Evolutionary conservation across 2,329 filamentous ascomycete species (phyloP).

Genomic region (Hymenoscyphus albidus): DNA sequence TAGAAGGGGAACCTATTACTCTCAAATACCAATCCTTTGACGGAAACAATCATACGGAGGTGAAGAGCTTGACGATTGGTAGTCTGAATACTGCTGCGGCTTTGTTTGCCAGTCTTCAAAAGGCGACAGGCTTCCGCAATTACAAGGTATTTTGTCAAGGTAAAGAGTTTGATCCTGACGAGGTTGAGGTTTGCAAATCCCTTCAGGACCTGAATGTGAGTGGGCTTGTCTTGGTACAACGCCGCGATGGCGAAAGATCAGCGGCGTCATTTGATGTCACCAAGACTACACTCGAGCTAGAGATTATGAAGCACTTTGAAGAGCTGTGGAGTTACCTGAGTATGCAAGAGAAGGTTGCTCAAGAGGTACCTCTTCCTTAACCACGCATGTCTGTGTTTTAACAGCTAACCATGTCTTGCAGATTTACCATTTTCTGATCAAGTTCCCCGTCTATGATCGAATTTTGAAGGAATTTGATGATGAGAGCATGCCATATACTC

Average conservation of each 20-base stretch:
- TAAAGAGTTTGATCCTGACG: conserved; percentile 57
- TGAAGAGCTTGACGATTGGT: conserved; percentile 62
- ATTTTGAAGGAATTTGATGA: conserved; percentile 57
- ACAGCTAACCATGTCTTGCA: conserved; percentile 27
- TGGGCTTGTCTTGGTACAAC: conserved; percentile 64
- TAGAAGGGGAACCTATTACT: conserved; percentile 61
- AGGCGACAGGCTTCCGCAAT: conserved; percentile 71
- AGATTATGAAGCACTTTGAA: conserved; percentile 77
- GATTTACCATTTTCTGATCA: conserved; percentile 68
- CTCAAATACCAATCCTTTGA: conserved; percentile 74
- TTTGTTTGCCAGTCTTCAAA: conserved; percentile 61
- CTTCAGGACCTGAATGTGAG: conserved; percentile 66
- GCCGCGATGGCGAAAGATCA: conserved; percentile 47
- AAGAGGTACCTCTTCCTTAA: conserved; percentile 49
- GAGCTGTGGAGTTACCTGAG: conserved; percentile 78
- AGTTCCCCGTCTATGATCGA: conserved; percentile 64
- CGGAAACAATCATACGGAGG: conserved; percentile 53
- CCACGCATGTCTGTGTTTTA: neutral
- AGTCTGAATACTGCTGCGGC: conserved; percentile 67
- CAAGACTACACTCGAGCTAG: conserved; percentile 65
- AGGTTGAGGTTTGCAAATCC: conserved; percentile 56
- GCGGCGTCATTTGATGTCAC: conserved; percentile 46
- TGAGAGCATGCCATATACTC: conserved; percentile 47
- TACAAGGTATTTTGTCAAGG: conserved; percentile 71
- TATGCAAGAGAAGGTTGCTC: conserved; percentile 65